Evolutionary conservation across 169 alveolate genomes (phyloP), one percentile per base, ranked within the genome.

Genomic region (Plasmodium yoelii): DNA sequence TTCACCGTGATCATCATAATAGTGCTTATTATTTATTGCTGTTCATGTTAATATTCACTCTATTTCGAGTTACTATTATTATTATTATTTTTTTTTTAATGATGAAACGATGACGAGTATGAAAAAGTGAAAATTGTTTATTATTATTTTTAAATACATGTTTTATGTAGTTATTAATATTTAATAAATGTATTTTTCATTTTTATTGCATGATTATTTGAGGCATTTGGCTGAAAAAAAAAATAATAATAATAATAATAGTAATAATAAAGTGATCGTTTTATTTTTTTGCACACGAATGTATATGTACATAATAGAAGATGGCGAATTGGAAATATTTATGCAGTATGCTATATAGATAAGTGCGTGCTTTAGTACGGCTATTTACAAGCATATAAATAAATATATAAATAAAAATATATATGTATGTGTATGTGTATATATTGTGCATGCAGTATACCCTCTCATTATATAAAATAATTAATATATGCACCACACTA

Each of bases 221-320:
- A 93, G 95, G 95, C 95, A 92, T 92, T 92, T 92, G 95, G 63
- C 96, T 93, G 96, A 93, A 84, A 59, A 70, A 53, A 72, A 65
- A 67, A 55, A 82, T 51, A 68, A 82, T 53, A 65, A 77, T 28
- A 63, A 77, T 49, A 51, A 55, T n/a, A 68, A 15, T 18, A 59
- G 6, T 73, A 1, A n/a, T n/a, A n/a, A n/a, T n/a, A n/a, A n/a
- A 68, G 55, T 9, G 26, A 0, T 63, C 42, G 10, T 6, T 51
- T 34, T 34, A 26, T 13, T 55, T 24, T 56, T 8, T 72, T 51
- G 18, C 2, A 18, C 19, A 1, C 47, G 22, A 19, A 3, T 72
- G 28, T 42, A 34, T 56, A 4, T 24, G 19, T 13, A 34, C 71
- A 34, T 24, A 12, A 18, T n/a, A 6, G 18, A 15, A 18, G 3